Conservation (phyloP, 2,329 filamentous ascomycete species). For the Ophiostoma tasmaniense region DNA sequence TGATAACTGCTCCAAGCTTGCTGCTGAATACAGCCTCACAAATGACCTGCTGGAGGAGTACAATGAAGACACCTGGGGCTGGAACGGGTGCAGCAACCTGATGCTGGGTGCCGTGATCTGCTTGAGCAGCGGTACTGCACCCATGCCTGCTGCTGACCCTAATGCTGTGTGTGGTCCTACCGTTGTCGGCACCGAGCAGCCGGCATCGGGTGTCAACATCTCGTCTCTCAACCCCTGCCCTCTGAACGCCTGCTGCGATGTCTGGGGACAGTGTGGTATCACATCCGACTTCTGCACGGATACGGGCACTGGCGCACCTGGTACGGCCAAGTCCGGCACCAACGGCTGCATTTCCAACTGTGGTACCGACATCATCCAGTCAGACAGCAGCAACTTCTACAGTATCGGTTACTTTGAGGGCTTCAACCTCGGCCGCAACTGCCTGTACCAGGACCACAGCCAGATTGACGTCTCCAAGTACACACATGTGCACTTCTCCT, state of each 20-base stretch:
- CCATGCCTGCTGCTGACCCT: constrained; percentile 27
- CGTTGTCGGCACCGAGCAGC: constrained; percentile 12
- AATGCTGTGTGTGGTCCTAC: constrained; percentile 31
- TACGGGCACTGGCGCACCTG: constrained; percentile 19
- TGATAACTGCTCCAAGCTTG: constrained; percentile 30
- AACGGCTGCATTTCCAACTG: constrained; percentile 36
- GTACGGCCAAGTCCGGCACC: constrained; percentile 27
- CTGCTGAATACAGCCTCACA: constrained; percentile 15
- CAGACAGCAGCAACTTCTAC: background rate
- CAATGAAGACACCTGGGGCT: constrained; percentile 34
- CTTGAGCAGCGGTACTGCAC: constrained; percentile 28
- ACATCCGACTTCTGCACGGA: constrained; percentile 36
- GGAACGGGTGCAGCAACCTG: constrained; percentile 28
- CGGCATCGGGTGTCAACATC: background rate
- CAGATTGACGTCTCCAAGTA: constrained; percentile 18
- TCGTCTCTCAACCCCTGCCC: constrained; percentile 26
- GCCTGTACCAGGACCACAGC: constrained; percentile 25
- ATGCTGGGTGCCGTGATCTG: constrained; percentile 27
- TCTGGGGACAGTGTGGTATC: constrained; percentile 39
- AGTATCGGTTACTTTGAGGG: constrained; percentile 32
- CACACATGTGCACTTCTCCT: constrained; percentile 30
- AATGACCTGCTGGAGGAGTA: constrained; percentile 16
- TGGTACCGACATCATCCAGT: constrained; percentile 25
- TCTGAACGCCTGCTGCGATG: constrained; percentile 27
- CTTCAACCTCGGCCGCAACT: constrained; percentile 27